A percentile compares a stretch with the other conserved stretches of the same genome.
phyloP scores from a whole-genome alignment of 148 eudicot species.

The Rhododendron simsii region DNA sequence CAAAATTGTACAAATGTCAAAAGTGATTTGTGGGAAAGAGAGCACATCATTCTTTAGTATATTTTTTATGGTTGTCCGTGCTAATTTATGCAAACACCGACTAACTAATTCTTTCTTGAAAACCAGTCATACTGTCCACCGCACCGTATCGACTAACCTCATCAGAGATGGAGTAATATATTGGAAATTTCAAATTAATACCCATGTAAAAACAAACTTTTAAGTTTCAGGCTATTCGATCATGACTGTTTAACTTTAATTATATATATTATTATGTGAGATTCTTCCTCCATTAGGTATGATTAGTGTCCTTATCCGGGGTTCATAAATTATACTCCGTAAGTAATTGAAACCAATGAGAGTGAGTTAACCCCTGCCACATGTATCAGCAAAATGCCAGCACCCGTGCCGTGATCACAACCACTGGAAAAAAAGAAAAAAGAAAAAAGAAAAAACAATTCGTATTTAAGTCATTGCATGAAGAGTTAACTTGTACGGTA shows the following conservation, averaged over 20 bases:
- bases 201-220: neutral
- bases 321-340: neutral
- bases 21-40: neutral
- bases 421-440: neutral
- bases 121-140: neutral
- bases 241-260: no score
- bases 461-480: neutral
- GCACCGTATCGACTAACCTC: no score
- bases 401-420: conserved; percentile 14
- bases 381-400: conserved; percentile 10
- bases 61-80: no score
- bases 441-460: neutral
- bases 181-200: neutral
- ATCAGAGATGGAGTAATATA: neutral
- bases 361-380: conserved; percentile 15
- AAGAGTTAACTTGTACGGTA: neutral
- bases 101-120: no score
- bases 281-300: conserved; percentile 12
- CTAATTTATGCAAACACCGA: no score
- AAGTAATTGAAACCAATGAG: neutral
- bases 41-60: neutral
- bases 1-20: neutral
- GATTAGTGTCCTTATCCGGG: conserved; percentile 8
- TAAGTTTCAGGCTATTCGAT: no score
- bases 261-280: no score